Percentiles rank a stretch among this genome's conserved stretches.
Conservation (phyloP, 1,284 basidiomycete species). For the Rhodotorula sp. region DNA sequence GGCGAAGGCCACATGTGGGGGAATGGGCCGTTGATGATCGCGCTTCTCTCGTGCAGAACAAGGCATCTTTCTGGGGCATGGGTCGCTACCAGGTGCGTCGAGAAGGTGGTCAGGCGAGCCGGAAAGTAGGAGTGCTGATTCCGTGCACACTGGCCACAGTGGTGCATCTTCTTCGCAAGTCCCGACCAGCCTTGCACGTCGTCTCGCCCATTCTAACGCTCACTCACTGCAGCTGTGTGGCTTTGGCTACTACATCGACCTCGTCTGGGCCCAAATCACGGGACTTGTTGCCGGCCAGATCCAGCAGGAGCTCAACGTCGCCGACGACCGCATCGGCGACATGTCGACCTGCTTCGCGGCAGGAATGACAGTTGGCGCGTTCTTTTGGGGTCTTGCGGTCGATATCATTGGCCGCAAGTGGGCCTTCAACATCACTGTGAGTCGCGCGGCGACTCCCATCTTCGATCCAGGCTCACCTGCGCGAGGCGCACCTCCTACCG, state of each 20-base stretch:
- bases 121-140: constrained; percentile 46
- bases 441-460: neutral
- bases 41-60: constrained; percentile 10
- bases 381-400: constrained; percentile 56
- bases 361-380: constrained; percentile 55
- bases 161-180: constrained; percentile 65
- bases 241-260: constrained; percentile 44
- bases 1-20: neutral
- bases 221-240: constrained; percentile 32
- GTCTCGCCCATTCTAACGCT: neutral
- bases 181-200: constrained; percentile 23
- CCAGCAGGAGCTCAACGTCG: constrained; percentile 48
- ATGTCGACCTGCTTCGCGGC: constrained; percentile 64
- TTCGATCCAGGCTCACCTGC: constrained; percentile 45
- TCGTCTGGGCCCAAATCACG: constrained; percentile 42
- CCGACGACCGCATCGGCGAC: constrained; percentile 58
- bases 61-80: constrained; percentile 41
- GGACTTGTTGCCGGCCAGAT: constrained; percentile 37
- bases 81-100: constrained; percentile 64
- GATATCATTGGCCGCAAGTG: constrained; percentile 47
- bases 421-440: constrained; percentile 11
- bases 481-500: constrained; percentile 57
- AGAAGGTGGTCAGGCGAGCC: neutral
- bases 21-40: neutral
- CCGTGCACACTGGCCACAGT: constrained; percentile 64